Evolutionary conservation across 73 alveolate genomes (phyloP).

Genomic region (Paramecium caudatum): DNA sequence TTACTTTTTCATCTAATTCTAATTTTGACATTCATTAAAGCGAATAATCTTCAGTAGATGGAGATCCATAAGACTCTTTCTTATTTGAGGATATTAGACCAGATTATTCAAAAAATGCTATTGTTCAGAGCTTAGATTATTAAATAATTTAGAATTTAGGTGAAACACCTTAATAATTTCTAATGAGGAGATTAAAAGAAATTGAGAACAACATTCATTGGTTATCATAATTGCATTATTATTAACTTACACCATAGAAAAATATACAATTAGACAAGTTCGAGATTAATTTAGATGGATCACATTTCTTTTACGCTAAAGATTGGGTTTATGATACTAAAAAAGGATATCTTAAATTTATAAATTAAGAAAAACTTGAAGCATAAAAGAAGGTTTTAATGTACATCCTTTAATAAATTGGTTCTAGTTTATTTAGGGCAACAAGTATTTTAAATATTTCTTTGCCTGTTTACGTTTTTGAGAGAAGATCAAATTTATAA

Average conservation of each 20-base stretch:
- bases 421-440: conserved; percentile 80
- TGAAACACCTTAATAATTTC: background rate
- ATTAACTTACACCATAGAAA: background rate
- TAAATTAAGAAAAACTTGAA: conserved; percentile 12
- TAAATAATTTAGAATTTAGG: background rate
- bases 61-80: conserved; percentile 31
- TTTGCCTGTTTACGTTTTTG: conserved; percentile 85
- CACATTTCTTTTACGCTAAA: conserved; percentile 1
- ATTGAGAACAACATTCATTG: conserved; percentile 1
- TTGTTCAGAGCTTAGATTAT: background rate
- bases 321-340: conserved; percentile 54
- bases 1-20: background rate
- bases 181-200: background rate
- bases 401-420: conserved; percentile 82
- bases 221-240: conserved; percentile 13
- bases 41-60: conserved; percentile 5
- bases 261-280: background rate
- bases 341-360: conserved; percentile 39
- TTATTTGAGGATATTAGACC: conserved; percentile 28
- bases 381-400: conserved; percentile 78
- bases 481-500: conserved; percentile 79
- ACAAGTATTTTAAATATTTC: conserved; percentile 81
- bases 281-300: background rate
- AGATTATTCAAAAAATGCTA: background rate
- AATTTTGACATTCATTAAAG: background rate